Conservation (phyloP, 2,329 filamentous ascomycete species). For the Penicillium sp. region DNA sequence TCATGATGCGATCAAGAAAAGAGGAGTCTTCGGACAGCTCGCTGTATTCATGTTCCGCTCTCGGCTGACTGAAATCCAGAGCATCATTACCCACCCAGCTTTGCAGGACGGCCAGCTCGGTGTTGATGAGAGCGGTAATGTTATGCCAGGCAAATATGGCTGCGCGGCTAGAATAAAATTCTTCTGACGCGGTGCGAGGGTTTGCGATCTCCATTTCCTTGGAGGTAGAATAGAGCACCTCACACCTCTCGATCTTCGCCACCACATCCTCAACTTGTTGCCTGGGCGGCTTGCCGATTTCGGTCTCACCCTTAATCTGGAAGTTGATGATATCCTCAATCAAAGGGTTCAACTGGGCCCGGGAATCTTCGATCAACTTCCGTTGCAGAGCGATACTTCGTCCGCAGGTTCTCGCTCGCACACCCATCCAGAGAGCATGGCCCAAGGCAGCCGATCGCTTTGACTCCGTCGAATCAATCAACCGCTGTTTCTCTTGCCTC, state of each 20-base stretch:
- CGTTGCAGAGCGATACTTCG: conserved; percentile 81
- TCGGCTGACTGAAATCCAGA: conserved; percentile 81
- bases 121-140: conserved; percentile 94
- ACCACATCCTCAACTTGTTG: conserved; percentile 91
- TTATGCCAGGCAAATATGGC: conserved; percentile 96
- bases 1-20: conserved; percentile 91
- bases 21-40: conserved; percentile 86
- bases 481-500: conserved; percentile 92
- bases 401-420: conserved; percentile 81
- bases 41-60: conserved; percentile 66
- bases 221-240: conserved; percentile 81
- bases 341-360: conserved; percentile 69
- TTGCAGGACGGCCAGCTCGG: conserved; percentile 84
- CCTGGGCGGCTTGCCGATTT: conserved; percentile 82
- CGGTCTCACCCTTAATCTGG: conserved; percentile 88
- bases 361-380: conserved; percentile 83
- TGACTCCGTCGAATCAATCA: conserved; percentile 79
- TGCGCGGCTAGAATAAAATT: conserved; percentile 81
- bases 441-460: conserved; percentile 69
- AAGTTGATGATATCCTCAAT: conserved; percentile 92
- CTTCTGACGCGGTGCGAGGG: conserved; percentile 71
- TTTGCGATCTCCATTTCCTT: conserved; percentile 73
- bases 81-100: conserved; percentile 97
- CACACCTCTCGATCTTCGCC: conserved; percentile 84
- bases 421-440: conserved; percentile 81